Evolutionary conservation across 1,284 basidiomycete species (phyloP), one percentile per base, ranked within the genome.

Genomic region (Ganoderma meredithae): DNA sequence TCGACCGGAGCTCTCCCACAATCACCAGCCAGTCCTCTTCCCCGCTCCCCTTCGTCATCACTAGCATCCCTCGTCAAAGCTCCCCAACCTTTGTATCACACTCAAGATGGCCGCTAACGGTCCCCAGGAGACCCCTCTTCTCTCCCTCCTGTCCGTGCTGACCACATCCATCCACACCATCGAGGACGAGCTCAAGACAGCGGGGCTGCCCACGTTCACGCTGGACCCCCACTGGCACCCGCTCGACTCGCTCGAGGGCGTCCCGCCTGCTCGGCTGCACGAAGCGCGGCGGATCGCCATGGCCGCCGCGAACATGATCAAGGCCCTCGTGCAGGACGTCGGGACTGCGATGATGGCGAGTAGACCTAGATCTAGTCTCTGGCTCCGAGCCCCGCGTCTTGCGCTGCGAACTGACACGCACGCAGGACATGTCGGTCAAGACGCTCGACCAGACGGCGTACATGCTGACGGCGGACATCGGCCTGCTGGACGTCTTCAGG

Each of bases 141-240:
- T 62, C 17, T 62, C 61, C 47, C 61, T 62, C 12, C 31, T 62
- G 22, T 53, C 52, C 7, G 52, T 53, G n/a, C 52, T 53, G 33
- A 62, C 61, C 5, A 62, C 61, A 6, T 62, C 61, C 17, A 39
- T 62, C 47, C 44, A 62, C 7, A 39, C 47, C 19, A 62, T 62
- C 61, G 61, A 62, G 31, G 47, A 27, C 10, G 61, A 62, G 47
- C 61, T 62, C 33, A 52, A 52, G 61, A 47, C 44, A 7, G 61
- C 61, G n/a, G n/a, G 22, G 9, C n/a, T 62, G 61, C 61, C 61
- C 6, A 6, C 61, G 8, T 62, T 62, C 61, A 62, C 61, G 3
- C 33, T 62, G 44, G 61, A 62, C 44, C 61, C 61, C n/a, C 33
- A 62, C n/a, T 62, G 31, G 27, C 61, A 62, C 44, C 61, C 61